phyloP scores from a whole-genome alignment of 2,329 filamentous ascomycete genomes.

The Rachicladosporium sp. region DNA sequence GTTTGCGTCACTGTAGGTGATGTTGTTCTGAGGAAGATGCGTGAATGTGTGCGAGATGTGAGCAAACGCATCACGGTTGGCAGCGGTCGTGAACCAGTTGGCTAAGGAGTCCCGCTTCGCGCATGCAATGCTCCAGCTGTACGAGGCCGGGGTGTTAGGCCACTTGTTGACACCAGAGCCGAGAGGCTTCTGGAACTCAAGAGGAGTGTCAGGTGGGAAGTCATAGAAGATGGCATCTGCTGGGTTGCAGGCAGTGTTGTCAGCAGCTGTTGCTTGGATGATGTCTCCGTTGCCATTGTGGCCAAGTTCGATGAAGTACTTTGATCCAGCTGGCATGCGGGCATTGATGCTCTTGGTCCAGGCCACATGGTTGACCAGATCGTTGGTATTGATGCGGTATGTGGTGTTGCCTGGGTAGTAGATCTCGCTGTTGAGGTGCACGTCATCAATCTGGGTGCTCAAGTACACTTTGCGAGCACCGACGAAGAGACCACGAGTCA shows the following conservation, averaged over 20 bases:
- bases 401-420: constrained; percentile 32
- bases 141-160: constrained; percentile 30
- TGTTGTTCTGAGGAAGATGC: constrained; percentile 46
- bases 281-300: constrained; percentile 45
- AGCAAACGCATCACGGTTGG: constrained; percentile 42
- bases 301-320: constrained; percentile 41
- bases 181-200: constrained; percentile 36
- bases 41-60: constrained; percentile 52
- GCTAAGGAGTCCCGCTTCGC: constrained; percentile 38
- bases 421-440: constrained; percentile 39
- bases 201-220: constrained; percentile 28
- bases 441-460: constrained; percentile 49
- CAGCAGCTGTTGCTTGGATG: constrained; percentile 1
- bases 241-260: constrained; percentile 18
- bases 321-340: constrained; percentile 40
- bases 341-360: constrained; percentile 33
- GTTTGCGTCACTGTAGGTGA: constrained; percentile 44
- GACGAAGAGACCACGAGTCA: constrained; percentile 46
- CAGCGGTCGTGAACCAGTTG: constrained; percentile 38
- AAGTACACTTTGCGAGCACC: constrained; percentile 44
- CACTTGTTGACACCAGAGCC: constrained; percentile 27
- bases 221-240: constrained; percentile 26
- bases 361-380: constrained; percentile 34
- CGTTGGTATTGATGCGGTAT: constrained; percentile 38
- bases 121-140: constrained; percentile 39